Percentiles rank a stretch among this genome's conserved stretches.
These are phyloP conservation scores for Cyclocybe cylindracea DNA, from an alignment of 768 basidiomycete genomes.

Conservation along the genomic window DNA sequence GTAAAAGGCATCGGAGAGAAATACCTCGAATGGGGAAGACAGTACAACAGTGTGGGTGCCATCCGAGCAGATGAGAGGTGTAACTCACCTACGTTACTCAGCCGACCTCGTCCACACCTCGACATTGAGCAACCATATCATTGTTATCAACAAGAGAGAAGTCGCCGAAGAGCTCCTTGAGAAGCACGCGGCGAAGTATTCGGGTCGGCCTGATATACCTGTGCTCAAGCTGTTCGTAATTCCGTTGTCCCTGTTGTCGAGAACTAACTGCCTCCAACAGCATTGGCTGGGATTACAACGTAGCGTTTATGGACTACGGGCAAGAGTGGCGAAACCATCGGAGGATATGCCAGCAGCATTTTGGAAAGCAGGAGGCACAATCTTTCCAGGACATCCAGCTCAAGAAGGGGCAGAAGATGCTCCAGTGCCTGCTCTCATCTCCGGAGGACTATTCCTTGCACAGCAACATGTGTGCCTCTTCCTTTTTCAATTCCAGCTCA, in stretches of 20 bases:
- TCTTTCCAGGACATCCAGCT: conserved; percentile 28
- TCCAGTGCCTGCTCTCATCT: conserved; percentile 21
- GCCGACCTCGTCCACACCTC: conserved; percentile 23
- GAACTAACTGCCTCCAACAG: background rate
- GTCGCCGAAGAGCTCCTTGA: conserved; percentile 32
- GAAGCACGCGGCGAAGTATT: conserved; percentile 46
- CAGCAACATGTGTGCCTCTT: conserved; percentile 5
- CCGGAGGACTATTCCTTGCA: conserved; percentile 12
- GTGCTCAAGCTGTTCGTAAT: conserved; percentile 11
- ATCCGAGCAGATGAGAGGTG: background rate
- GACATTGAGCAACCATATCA: conserved; percentile 22
- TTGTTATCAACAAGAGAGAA: conserved; percentile 27
- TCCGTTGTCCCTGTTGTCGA: background rate
- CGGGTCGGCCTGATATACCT: conserved; percentile 38
- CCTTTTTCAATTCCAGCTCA: background rate
- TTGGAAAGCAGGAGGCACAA: conserved; percentile 23
- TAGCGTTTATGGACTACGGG: conserved; percentile 34
- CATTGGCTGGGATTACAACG: conserved; percentile 37
- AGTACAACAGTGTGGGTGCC: conserved; percentile 13
- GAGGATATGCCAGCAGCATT: conserved; percentile 33
- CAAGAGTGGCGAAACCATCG: conserved; percentile 36
- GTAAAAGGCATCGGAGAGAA: background rate
- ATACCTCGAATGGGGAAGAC: conserved; percentile 15
- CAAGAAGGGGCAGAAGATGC: conserved; percentile 26
- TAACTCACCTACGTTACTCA: background rate